Conservation (phyloP, 805 yeast species). For the Lachancea nothofagi region DNA sequence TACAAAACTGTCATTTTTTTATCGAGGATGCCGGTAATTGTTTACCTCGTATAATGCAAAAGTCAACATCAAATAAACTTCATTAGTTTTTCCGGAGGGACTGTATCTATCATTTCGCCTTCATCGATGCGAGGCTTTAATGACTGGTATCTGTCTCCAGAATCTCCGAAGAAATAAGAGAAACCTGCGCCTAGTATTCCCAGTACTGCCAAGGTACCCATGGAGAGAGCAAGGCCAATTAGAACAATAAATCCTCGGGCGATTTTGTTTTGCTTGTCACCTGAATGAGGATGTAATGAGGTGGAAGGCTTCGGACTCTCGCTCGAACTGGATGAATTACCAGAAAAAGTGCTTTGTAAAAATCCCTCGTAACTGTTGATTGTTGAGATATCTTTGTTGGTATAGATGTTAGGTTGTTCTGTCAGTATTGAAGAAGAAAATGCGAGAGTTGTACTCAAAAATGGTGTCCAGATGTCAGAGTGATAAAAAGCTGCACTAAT, state of each 20-base stretch:
- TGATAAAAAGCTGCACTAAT: conserved; percentile 23
- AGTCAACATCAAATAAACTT: conserved; percentile 26
- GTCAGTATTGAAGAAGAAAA: neutral
- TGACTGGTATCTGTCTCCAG: conserved; percentile 40
- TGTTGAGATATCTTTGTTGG: conserved; percentile 37
- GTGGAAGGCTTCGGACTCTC: conserved; percentile 18
- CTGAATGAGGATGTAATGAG: conserved; percentile 13
- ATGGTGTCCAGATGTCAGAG: conserved; percentile 25
- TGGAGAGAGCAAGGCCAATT: conserved; percentile 60
- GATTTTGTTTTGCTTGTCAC: conserved; percentile 21
- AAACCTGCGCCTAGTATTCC: conserved; percentile 38
- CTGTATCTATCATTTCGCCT: conserved; percentile 53
- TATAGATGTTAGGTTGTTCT: conserved; percentile 19
- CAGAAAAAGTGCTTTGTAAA: conserved; percentile 12
- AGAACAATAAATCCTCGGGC: conserved; percentile 61
- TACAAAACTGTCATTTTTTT: conserved; percentile 3
- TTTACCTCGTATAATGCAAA: conserved; percentile 5
- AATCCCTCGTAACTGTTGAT: conserved; percentile 26
- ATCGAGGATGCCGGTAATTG: conserved; percentile 2
- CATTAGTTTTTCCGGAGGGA: conserved; percentile 54
- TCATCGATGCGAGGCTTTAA: conserved; percentile 54
- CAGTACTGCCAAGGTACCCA: conserved; percentile 42
- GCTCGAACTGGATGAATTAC: conserved; percentile 10
- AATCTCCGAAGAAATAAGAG: conserved; percentile 34
- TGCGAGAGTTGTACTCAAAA: conserved; percentile 12